These are phyloP conservation scores for Coffea canephora DNA, from an alignment of 257 asterid species.

Conservation along the genomic window DNA sequence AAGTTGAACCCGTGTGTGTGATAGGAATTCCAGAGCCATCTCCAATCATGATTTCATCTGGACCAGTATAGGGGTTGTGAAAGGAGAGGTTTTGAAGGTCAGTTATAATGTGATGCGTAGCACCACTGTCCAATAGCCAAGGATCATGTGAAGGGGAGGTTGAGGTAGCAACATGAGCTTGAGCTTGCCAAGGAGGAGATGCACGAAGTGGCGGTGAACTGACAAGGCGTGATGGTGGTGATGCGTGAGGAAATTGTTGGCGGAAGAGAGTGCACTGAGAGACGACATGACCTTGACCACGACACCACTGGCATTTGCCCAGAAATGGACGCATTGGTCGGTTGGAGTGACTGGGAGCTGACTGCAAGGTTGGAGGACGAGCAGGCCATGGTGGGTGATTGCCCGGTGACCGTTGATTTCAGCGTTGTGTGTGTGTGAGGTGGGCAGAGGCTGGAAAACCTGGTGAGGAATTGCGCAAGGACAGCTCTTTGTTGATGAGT, in stretches of 20 bases:
- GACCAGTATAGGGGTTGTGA: neutral
- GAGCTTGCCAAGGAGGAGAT: no score
- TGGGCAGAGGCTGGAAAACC: no score
- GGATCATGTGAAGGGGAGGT: neutral
- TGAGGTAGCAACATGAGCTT: neutral
- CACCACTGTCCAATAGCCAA: neutral
- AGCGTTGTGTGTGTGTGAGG: no score
- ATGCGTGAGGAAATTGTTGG: no score
- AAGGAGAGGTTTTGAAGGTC: neutral
- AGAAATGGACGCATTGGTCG: neutral
- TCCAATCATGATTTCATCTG: neutral
- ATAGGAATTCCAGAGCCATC: neutral
- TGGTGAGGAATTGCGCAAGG: neutral
- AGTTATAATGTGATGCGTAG: neutral
- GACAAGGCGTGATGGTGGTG: no score
- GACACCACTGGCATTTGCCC: neutral
- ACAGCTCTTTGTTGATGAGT: slow-evolving; percentile 3
- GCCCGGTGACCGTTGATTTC: no score
- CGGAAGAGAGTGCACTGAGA: neutral
- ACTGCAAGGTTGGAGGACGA: no score
- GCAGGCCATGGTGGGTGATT: no score
- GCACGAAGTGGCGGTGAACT: no score
- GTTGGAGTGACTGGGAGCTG: no score
- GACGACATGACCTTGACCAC: neutral
- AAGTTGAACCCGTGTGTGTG: neutral